Conservation (phyloP, 208 protist genomes). For the Kentomonas sorsogonicus region DNA sequence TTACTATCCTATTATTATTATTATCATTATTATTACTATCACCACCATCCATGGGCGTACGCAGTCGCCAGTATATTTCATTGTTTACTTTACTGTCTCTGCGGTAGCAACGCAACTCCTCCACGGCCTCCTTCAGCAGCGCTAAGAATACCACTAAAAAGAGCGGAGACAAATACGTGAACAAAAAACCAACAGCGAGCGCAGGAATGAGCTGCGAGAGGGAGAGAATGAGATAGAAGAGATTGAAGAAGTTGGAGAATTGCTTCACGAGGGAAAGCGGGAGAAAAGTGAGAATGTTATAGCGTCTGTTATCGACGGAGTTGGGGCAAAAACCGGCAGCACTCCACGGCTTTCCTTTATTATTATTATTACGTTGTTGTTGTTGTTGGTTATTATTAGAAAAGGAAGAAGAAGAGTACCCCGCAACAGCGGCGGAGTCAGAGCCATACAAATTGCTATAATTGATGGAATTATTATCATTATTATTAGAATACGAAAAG, state of each 20-base stretch:
- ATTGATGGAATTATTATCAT: too few species aligned
- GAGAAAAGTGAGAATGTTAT: constrained; percentile 75
- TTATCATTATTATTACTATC: too few species aligned
- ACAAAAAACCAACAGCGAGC: constrained; percentile 89
- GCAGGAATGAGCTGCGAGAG: constrained; percentile 73
- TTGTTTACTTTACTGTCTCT: constrained; percentile 84
- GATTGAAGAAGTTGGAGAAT: constrained; percentile 78
- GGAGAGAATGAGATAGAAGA: constrained; percentile 85
- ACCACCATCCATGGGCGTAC: too few species aligned
- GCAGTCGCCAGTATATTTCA: too few species aligned
- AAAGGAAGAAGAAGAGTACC: too few species aligned
- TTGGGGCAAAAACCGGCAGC: constrained; percentile 50
- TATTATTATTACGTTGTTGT: too few species aligned
- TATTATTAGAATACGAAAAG: too few species aligned
- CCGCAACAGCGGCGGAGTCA: too few species aligned
- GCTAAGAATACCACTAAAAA: constrained; percentile 88
- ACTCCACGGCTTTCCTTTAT: too few species aligned
- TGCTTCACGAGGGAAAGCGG: constrained; percentile 70
- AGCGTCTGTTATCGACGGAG: constrained; percentile 78
- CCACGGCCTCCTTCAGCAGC: constrained; percentile 91
- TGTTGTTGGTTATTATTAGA: too few species aligned
- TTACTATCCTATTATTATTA: too few species aligned
- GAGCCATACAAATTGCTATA: too few species aligned
- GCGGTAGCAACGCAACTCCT: constrained; percentile 92
- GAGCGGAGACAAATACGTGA: constrained; percentile 95